Evolutionary conservation across 2,329 filamentous ascomycete species (phyloP).

Genomic region (Cladorrhinum sp.): DNA sequence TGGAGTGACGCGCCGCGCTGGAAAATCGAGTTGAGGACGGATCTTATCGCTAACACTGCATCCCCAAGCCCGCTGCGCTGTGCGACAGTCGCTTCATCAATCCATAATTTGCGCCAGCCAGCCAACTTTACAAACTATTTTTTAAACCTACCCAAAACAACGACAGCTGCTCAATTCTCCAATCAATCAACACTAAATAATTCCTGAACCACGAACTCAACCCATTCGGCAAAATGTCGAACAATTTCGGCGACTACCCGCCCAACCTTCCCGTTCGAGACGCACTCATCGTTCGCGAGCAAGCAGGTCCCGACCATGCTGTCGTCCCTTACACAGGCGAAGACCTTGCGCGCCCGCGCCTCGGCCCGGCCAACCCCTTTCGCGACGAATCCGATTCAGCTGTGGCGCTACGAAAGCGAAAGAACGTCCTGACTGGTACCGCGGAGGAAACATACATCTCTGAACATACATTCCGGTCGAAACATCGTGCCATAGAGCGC

Average conservation of each 20-base stretch:
- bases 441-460: slow-evolving; percentile 87
- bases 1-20: neutral
- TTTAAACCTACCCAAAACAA: neutral
- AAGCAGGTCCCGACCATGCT: slow-evolving; percentile 55
- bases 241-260: slow-evolving; percentile 59
- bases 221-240: slow-evolving; percentile 47
- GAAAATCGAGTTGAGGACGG: neutral
- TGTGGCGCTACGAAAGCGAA: slow-evolving; percentile 60
- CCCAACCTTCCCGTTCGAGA: slow-evolving; percentile 65
- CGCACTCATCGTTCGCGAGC: slow-evolving; percentile 58
- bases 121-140: neutral
- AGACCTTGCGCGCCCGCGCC: slow-evolving; percentile 61
- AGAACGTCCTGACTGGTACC: slow-evolving; percentile 79
- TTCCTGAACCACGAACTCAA: neutral
- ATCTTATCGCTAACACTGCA: neutral
- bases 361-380: slow-evolving; percentile 75
- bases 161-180: neutral
- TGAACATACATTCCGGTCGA: slow-evolving; percentile 83
- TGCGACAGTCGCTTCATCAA: neutral
- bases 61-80: neutral
- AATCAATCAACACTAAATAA: neutral
- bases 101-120: neutral
- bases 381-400: slow-evolving; percentile 50
- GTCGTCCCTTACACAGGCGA: slow-evolving; percentile 68
- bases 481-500: slow-evolving; percentile 79